Percentiles rank a stretch among this genome's conserved stretches.
Conservation (phyloP, 768 basidiomycete genomes). For the Sutorius australiensis region DNA sequence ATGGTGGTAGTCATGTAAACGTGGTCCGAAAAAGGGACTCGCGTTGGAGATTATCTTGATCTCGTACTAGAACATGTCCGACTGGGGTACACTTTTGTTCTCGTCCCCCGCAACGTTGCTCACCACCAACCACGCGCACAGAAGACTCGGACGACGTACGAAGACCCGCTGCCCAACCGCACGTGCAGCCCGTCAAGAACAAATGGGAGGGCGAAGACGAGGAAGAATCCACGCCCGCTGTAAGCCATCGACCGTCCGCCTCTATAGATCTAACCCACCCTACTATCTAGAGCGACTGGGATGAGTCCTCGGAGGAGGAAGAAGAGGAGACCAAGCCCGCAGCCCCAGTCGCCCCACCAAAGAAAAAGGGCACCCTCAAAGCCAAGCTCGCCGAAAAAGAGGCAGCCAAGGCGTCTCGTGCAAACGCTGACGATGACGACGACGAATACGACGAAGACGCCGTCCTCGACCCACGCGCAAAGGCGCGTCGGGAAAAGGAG, state of each 20-base stretch:
- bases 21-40: neutral
- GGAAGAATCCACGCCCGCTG: constrained; percentile 73
- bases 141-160: constrained; percentile 35
- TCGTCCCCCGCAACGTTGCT: constrained; percentile 7
- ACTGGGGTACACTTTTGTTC: constrained; percentile 41
- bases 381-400: constrained; percentile 92
- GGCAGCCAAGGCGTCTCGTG: constrained; percentile 57
- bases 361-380: constrained; percentile 92
- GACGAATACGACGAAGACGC: constrained; percentile 66
- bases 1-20: constrained; percentile 1
- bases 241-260: constrained; percentile 36
- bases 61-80: constrained; percentile 32
- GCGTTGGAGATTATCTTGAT: neutral
- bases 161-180: neutral
- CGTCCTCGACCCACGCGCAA: constrained; percentile 76
- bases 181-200: constrained; percentile 38
- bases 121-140: constrained; percentile 26
- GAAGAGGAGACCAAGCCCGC: constrained; percentile 58
- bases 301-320: constrained; percentile 75
- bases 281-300: constrained; percentile 78
- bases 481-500: constrained; percentile 73
- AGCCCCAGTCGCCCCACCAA: constrained; percentile 59
- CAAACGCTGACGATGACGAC: constrained; percentile 31
- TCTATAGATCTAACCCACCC: neutral
- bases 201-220: constrained; percentile 94